Conservation (phyloP, 2,329 filamentous ascomycete genomes). For the Microdochium paspali region DNA sequence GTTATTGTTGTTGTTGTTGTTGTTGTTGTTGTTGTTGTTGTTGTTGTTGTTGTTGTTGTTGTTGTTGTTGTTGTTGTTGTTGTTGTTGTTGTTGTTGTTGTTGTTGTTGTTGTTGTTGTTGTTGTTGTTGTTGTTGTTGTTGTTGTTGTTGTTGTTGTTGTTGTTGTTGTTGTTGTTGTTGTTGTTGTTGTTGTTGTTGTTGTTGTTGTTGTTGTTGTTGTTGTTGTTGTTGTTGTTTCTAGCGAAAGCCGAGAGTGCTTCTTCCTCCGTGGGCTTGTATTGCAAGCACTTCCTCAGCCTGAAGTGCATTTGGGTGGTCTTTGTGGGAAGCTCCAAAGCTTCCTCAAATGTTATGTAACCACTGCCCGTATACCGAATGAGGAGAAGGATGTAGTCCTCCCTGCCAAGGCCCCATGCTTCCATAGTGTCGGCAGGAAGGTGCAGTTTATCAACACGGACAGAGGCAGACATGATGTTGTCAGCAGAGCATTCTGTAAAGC, state of each 20-base stretch:
- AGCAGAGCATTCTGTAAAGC: conserved; percentile 27
- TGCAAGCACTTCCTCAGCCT: conserved; percentile 60
- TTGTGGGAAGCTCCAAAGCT: conserved; percentile 30
- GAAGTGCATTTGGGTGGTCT: conserved; percentile 35
- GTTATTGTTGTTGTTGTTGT: too few species aligned
- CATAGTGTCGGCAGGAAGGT: conserved; percentile 64
- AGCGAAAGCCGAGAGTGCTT: conserved; percentile 44
- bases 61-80: too few species aligned
- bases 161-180: too few species aligned
- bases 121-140: too few species aligned
- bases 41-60: too few species aligned
- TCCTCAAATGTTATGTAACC: conserved; percentile 52
- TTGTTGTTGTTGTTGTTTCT: conserved; percentile 7
- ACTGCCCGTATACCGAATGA: conserved; percentile 53
- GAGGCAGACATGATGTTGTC: conserved; percentile 55
- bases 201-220: too few species aligned
- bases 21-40: too few species aligned
- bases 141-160: too few species aligned
- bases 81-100: too few species aligned
- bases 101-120: too few species aligned
- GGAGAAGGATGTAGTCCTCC: conserved; percentile 62
- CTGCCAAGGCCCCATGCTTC: conserved; percentile 65
- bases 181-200: too few species aligned
- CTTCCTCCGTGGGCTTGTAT: conserved; percentile 58
- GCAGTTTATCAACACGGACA: conserved; percentile 58